phyloP scores from a whole-genome alignment of 371 early-diverging fungal genomes.

The Syncephalis fuscata region DNA sequence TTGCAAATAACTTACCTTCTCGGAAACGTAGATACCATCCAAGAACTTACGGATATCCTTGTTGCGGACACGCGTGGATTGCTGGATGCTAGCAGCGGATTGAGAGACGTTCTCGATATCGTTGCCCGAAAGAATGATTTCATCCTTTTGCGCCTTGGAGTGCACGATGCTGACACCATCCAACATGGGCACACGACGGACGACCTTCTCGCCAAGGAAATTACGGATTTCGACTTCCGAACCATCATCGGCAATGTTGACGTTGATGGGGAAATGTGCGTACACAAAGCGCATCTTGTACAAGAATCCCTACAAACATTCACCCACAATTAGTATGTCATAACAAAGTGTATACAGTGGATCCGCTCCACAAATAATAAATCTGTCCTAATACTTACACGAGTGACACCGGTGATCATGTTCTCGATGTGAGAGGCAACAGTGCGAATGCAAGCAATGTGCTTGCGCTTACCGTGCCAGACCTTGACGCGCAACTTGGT shows the following conservation, averaged over 20 bases:
- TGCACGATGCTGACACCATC: conserved; percentile 78
- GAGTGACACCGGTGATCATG: conserved; percentile 97
- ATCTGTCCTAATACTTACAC: conserved; percentile 17
- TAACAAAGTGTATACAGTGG: background rate
- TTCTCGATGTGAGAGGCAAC: conserved; percentile 94
- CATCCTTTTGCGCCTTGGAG: conserved; percentile 90
- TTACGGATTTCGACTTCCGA: conserved; percentile 94
- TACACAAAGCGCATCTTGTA: conserved; percentile 99
- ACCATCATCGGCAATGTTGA: conserved; percentile 71
- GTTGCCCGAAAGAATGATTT: conserved; percentile 91
- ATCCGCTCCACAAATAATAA: too few species aligned
- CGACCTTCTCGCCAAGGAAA: conserved; percentile 98
- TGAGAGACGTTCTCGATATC: conserved; percentile 97
- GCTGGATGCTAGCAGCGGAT: conserved; percentile 76
- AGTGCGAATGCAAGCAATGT: conserved; percentile 96
- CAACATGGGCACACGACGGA: conserved; percentile 80
- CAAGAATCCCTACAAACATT: conserved; percentile 82
- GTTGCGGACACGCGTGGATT: conserved; percentile 73
- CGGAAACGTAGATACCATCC: conserved; percentile 98
- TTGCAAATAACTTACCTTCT: conserved; percentile 15
- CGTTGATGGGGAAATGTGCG: conserved; percentile 99
- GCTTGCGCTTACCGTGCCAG: conserved; percentile 97
- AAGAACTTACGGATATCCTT: conserved; percentile 99
- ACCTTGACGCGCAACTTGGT: conserved; percentile 68
- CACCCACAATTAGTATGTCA: conserved; percentile 3